phyloP scores from a whole-genome alignment of 176 grass and related monocot species.

The Otatea glauca region DNA sequence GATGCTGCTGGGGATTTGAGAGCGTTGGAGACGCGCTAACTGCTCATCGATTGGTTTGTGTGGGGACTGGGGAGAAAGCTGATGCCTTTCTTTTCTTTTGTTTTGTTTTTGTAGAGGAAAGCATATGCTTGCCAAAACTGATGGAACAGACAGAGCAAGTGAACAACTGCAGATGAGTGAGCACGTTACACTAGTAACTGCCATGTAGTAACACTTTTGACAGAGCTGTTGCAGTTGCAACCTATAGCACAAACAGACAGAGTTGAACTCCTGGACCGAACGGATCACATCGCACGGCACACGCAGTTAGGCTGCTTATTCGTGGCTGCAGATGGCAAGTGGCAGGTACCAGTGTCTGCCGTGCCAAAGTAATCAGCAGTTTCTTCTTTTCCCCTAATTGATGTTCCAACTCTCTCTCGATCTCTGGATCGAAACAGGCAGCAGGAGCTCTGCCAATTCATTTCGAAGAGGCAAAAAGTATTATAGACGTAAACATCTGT shows the following conservation, averaged over 20 bases:
- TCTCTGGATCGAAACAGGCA: no score
- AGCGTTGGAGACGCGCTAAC: background rate
- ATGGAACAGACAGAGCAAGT: no score
- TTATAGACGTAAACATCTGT: no score
- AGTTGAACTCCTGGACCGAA: background rate
- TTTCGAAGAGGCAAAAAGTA: no score
- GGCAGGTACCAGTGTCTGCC: background rate
- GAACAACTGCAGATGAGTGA: no score
- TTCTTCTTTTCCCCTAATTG: background rate
- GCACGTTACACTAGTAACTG: no score
- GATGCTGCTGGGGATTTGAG: slow-evolving; percentile 10
- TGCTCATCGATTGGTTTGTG: background rate
- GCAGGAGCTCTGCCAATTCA: no score
- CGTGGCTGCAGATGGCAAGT: background rate
- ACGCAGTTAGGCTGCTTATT: background rate
- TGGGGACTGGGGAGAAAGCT: background rate
- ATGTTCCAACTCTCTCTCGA: background rate
- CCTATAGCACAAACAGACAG: background rate
- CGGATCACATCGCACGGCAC: background rate
- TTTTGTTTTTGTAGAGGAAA: no score
- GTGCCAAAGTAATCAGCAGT: background rate
- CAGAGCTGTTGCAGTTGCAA: background rate
- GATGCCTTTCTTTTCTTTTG: background rate
- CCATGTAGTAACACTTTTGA: background rate
- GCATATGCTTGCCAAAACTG: no score